phyloP scores from a whole-genome alignment of 179 eudicot species.

The Pouteria campechiana region DNA sequence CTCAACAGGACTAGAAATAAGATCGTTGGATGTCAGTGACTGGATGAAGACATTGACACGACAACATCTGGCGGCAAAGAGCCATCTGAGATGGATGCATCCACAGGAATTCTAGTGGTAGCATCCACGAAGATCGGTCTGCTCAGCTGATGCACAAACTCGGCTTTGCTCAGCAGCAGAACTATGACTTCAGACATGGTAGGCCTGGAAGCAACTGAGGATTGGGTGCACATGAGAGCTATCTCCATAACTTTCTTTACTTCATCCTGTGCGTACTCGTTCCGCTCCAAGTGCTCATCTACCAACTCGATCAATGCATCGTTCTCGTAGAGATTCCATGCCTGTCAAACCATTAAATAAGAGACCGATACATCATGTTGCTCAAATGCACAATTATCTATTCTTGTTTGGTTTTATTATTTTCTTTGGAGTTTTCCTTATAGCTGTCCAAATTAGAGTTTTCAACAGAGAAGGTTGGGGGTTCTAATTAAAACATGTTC shows the following conservation, averaged over 20 bases:
- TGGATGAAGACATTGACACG: no score
- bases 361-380: not conserved
- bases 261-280: conserved; percentile 11
- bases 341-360: conserved; percentile 8
- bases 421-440: no score
- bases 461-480: no score
- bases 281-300: conserved; percentile 21
- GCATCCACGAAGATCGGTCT: conserved; percentile 8
- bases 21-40: no score
- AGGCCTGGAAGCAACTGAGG: conserved; percentile 26
- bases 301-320: conserved; percentile 15
- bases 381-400: no score
- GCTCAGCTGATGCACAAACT: conserved; percentile 8
- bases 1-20: no score
- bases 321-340: conserved; percentile 35
- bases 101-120: conserved; percentile 7
- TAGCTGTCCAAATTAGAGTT: no score
- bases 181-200: conserved; percentile 42
- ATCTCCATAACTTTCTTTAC: conserved; percentile 32
- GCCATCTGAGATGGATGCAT: conserved; percentile 9
- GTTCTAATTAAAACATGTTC: no score
- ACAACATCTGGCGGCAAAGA: conserved; percentile 18
- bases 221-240: conserved; percentile 36
- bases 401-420: no score
- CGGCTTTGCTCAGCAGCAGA: conserved; percentile 16